phyloP scores from a whole-genome alignment of 441 rosid species.

The Pelargonium exstipulatum region DNA sequence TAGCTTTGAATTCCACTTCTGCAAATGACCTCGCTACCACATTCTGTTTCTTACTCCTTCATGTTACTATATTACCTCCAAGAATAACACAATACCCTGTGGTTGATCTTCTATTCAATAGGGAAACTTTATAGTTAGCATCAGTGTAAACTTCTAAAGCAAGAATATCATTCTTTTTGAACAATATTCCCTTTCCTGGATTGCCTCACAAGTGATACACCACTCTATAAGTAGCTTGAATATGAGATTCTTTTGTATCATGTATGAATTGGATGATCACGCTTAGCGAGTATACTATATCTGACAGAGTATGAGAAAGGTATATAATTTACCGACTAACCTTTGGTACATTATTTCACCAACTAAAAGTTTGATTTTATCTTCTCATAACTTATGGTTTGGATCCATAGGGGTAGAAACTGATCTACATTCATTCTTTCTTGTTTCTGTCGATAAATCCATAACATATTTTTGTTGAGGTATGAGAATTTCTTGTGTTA shows the following conservation, averaged over 20 bases:
- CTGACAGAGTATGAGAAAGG: not conserved
- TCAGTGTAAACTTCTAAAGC: not conserved
- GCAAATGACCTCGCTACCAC: not conserved
- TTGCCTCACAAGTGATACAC: not conserved
- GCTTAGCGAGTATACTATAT: not conserved
- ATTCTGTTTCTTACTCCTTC: not conserved
- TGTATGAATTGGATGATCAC: not conserved
- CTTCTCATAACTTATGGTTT: too few species aligned
- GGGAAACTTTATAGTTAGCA: not conserved
- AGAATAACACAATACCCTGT: not conserved
- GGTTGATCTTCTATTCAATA: not conserved
- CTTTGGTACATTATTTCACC: slow-evolving; percentile 1
- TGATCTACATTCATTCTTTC: too few species aligned
- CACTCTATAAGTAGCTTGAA: not conserved
- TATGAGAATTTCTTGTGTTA: too few species aligned
- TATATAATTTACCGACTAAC: slow-evolving; percentile 2
- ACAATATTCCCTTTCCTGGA: not conserved
- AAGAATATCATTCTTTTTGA: slow-evolving; percentile 1
- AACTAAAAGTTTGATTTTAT: too few species aligned
- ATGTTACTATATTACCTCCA: not conserved
- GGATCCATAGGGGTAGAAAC: too few species aligned
- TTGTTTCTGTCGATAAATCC: too few species aligned
- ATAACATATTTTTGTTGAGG: too few species aligned
- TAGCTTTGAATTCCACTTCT: too few species aligned
- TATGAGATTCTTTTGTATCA: not conserved